phyloP scores from a whole-genome alignment of 2,329 filamentous ascomycete species.

The Penicillium polonicum region DNA sequence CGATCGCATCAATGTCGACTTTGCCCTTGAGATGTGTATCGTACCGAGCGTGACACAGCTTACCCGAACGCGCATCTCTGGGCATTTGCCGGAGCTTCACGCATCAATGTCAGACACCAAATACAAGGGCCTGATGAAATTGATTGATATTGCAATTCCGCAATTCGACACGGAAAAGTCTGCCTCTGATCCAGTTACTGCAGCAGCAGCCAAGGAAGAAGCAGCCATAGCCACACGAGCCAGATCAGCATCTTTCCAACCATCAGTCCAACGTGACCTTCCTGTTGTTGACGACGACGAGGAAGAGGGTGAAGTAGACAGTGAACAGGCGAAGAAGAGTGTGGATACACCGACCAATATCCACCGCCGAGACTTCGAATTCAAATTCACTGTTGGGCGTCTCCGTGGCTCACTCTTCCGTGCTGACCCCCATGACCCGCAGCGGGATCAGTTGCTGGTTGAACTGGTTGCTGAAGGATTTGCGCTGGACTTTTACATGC shows the following conservation, averaged over 20 bases:
- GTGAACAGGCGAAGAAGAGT: constrained; percentile 56
- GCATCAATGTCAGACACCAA: constrained; percentile 90
- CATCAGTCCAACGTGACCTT: constrained; percentile 68
- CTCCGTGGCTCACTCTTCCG: constrained; percentile 89
- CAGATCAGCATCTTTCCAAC: constrained; percentile 71
- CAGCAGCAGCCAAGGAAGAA: constrained; percentile 36
- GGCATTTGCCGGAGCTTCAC: constrained; percentile 87
- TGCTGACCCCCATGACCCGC: constrained; percentile 74
- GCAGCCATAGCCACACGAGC: constrained; percentile 43
- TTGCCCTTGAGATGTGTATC: constrained; percentile 93
- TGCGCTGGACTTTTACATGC: constrained; percentile 79
- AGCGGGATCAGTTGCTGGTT: constrained; percentile 77
- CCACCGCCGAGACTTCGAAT: constrained; percentile 89
- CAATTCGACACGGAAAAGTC: constrained; percentile 62
- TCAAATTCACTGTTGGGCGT: constrained; percentile 93
- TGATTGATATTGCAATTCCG: constrained; percentile 93
- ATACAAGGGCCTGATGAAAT: constrained; percentile 94
- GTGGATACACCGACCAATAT: constrained; percentile 61
- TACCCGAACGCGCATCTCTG: constrained; percentile 86
- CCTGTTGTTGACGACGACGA: constrained; percentile 71
- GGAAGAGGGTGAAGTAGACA: constrained; percentile 58
- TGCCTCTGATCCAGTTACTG: constrained; percentile 29
- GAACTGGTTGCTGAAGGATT: constrained; percentile 91
- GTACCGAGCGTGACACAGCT: constrained; percentile 93
- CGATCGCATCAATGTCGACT: constrained; percentile 95